Evolutionary conservation across 768 basidiomycete species (phyloP), one percentile per base, ranked within the genome.

Genomic region (Termitomyces titanicus): DNA sequence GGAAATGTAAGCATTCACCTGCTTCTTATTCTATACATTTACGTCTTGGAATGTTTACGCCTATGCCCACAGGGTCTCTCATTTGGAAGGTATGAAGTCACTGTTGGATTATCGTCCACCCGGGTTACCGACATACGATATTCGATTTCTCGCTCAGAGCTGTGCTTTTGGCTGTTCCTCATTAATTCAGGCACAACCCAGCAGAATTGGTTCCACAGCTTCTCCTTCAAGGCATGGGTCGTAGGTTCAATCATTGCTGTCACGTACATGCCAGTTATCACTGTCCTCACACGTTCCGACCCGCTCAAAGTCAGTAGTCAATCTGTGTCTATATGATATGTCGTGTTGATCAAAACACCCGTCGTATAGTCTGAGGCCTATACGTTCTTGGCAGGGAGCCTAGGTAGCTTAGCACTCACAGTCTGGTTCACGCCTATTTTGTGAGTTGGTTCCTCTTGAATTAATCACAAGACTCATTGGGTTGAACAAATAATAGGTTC

Each of bases 101-200:
- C 43, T 10, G 39, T 35, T 42, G 7, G 24, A n/a, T n/a, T n/a
- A 38, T 12, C 15, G 46, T 22, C 17, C 7, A n/a, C 31, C 46
- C 47, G 31, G 4, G 29, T 53, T 15, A 47, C 46, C 55, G 57
- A 56, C 31, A 57, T 37, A 24, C 46, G 29, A 47, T 47, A 52
- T 49, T 33, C 8, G n/a, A 13, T 25, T 34, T n/a, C 10, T 18
- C 25, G 11, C 6, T 5, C 54, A 91, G 91, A 94, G 61, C 74
- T 93, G 0, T 93, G 89, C 63, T 94, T 94, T 67, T 93, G 91
- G 91, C 72, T 92, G 9, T 94, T 90, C 73, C 80, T 94, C 37
- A 73, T 92, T 37, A 88, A 88, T 52, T 74, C 86, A 6, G 74
- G 79, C 18, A 74, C 84, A 0, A 68, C 68, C 0, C 81, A 86